phyloP scores from a whole-genome alignment of 768 basidiomycete genomes.

The Hemileccinum impolitum region DNA sequence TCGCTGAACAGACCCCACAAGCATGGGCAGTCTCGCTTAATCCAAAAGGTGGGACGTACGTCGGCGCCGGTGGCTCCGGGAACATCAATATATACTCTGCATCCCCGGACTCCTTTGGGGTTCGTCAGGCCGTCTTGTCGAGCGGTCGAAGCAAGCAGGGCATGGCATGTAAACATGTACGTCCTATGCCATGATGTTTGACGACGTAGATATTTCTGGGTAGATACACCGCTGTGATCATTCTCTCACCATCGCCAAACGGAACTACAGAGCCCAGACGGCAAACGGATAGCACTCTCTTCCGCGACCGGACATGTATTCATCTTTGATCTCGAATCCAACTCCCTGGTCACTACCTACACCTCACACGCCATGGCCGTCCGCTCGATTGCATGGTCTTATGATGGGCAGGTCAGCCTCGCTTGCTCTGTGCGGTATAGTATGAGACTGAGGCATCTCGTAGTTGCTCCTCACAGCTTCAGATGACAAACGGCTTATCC shows the following conservation, averaged over 20 bases:
- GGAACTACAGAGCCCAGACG: constrained; percentile 75
- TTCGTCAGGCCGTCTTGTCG: constrained; percentile 51
- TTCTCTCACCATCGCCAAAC: constrained; percentile 1
- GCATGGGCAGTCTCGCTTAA: constrained; percentile 87
- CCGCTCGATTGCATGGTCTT: constrained; percentile 84
- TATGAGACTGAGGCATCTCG: background rate
- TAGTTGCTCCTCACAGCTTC: constrained; percentile 87
- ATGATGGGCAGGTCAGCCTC: constrained; percentile 73
- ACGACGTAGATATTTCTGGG: constrained; percentile 1
- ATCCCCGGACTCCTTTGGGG: constrained; percentile 61
- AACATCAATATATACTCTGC: constrained; percentile 74
- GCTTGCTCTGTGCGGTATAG: background rate
- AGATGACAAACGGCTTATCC: constrained; percentile 86
- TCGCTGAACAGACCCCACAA: constrained; percentile 21
- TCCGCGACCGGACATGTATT: constrained; percentile 87
- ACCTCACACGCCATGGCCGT: constrained; percentile 90
- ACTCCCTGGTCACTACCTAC: constrained; percentile 63
- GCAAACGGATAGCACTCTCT: constrained; percentile 74
- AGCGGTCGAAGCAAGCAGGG: constrained; percentile 77
- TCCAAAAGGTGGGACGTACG: constrained; percentile 70
- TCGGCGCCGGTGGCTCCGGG: constrained; percentile 69
- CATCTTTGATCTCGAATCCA: constrained; percentile 76
- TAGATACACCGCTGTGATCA: background rate
- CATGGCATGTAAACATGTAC: constrained; percentile 67
- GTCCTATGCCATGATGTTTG: constrained; percentile 23